A percentile compares a stretch with the other conserved stretches of the same genome.
Evolutionary conservation across 2,329 filamentous ascomycete species (phyloP).

Genomic region (Sporothrix globosa): DNA sequence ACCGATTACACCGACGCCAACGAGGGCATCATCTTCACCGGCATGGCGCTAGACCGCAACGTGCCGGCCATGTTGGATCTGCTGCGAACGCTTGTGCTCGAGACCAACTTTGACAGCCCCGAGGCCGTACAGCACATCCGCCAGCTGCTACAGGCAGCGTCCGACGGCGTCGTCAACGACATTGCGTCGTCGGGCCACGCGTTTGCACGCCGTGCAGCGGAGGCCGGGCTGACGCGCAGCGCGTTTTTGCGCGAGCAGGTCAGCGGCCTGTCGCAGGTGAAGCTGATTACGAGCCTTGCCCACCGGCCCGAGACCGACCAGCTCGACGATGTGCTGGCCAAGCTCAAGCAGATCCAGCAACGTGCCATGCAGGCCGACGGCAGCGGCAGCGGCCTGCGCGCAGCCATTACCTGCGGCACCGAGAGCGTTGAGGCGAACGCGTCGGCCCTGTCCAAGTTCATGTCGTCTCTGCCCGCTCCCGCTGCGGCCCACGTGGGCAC

Average conservation of each 20-base stretch:
- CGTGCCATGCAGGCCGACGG: constrained; percentile 63
- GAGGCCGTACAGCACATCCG: constrained; percentile 80
- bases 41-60: constrained; percentile 87
- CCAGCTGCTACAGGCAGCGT: constrained; percentile 82
- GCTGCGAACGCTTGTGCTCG: constrained; percentile 74
- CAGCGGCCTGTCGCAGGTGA: constrained; percentile 87
- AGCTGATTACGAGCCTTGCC: constrained; percentile 78
- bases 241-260: constrained; percentile 80
- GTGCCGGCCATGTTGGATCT: constrained; percentile 90
- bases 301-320: constrained; percentile 68
- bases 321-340: constrained; percentile 74
- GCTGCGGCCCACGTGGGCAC: constrained; percentile 36
- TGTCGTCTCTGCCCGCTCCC: constrained; percentile 58
- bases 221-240: constrained; percentile 73
- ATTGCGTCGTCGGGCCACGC: constrained; percentile 89
- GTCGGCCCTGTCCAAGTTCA: constrained; percentile 69
- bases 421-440: constrained; percentile 74
- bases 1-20: constrained; percentile 68
- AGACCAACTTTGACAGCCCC: constrained; percentile 86
- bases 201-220: constrained; percentile 81
- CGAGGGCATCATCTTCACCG: constrained; percentile 82
- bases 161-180: constrained; percentile 87
- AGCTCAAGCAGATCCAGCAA: constrained; percentile 82
- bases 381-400: constrained; percentile 66
- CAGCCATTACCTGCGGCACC: constrained; percentile 81